Base-by-base conservation (phyloP, 805 yeast species). In the Hanseniaspora lindneri region DNA sequence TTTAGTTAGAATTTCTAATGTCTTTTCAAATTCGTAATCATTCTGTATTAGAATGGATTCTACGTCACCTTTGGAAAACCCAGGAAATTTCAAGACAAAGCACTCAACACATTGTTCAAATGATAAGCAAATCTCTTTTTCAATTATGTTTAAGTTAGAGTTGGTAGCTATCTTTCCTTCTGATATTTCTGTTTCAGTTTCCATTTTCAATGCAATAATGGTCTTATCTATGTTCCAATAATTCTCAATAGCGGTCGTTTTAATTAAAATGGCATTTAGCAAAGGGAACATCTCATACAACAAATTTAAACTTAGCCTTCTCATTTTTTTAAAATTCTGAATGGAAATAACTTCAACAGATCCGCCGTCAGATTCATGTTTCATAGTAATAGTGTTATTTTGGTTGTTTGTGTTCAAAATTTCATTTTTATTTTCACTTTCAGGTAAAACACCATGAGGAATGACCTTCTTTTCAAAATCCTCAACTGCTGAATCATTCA, bases 321-420 rank as follows among this genome's bases (percentile, higher is more conserved):
- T 46, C 49, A 46, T 39, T 23, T 39, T 33, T 32, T 39, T 46
- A 23, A 46, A 46, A 16, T 23, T 21, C 13, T 46, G 35, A 3
- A 46, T 5, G 3, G 49, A 46, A 10, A 46, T 46, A 4, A 46
- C 49, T 32, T 46, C 49, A 5, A 32, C 41, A 6, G 28, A n/a
- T 23, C 29, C 4, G 9, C 13, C 24, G n/a, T 16, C 16, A 4
- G 11, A 27, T 9, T 27, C 8, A 11, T 9, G 29, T 27, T n/a
- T n/a, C n/a, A n/a, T n/a, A n/a, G n/a, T n/a, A n/a, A n/a, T n/a
- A n/a, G n/a, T n/a, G n/a, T n/a, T n/a, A n/a, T n/a, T n/a, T n/a
- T n/a, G n/a, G n/a, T n/a, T n/a, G n/a, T n/a, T n/a, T n/a, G n/a
- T n/a, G n/a, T n/a, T n/a, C n/a, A n/a, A n/a, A n/a, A n/a, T n/a